Base-by-base conservation (phyloP, 805 yeast species). In the Candida sakaeoensis region DNA sequence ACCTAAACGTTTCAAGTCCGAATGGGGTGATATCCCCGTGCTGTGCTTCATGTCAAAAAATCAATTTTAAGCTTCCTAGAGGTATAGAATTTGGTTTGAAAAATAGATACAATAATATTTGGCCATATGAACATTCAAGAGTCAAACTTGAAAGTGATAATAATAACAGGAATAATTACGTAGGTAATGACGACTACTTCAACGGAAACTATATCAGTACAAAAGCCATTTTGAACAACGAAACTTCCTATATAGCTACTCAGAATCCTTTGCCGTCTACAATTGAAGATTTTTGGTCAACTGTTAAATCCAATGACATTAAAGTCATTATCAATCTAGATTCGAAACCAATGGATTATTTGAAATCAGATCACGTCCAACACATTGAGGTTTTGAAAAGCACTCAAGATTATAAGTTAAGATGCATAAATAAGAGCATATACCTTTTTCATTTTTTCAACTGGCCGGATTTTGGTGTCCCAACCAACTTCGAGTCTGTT, bases 391-490 rank as follows among this genome's bases (percentile, higher is more conserved):
- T 43, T 5, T n/a, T 45, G 8, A 42, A 40, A 13, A 27, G 42
- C 7, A 41, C 38, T 31, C 40, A 37, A 2, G 43, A 45, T 13
- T 64, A 46, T 39, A 54, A 45, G 6, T 28, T 47, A 27, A 43
- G 53, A 17, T 40, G 39, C 35, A 36, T 56, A 10, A 40, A 46
- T 15, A 39, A 40, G 32, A 43, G 42, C 4, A 57, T 70, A 7
- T 61, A 56, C 42, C 75, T 69, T 43, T 57, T 70, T 36, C 71
- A 68, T 30, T 69, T 55, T 47, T 55, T 55, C 17, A 56, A 55
- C n/a, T 70, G 75, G 76, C 75, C 76, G 0, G 76, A 70, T 48
- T 70, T 69, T 43, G 74, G 74, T 3, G 63, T 67, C 1, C 75
- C 76, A 0, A 45, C 49, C 4, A 46, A 59, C 17, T 55, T 61